Base-by-base conservation (phyloP, 352 stramenopile genomes). In the Thraustotheca clavata region DNA sequence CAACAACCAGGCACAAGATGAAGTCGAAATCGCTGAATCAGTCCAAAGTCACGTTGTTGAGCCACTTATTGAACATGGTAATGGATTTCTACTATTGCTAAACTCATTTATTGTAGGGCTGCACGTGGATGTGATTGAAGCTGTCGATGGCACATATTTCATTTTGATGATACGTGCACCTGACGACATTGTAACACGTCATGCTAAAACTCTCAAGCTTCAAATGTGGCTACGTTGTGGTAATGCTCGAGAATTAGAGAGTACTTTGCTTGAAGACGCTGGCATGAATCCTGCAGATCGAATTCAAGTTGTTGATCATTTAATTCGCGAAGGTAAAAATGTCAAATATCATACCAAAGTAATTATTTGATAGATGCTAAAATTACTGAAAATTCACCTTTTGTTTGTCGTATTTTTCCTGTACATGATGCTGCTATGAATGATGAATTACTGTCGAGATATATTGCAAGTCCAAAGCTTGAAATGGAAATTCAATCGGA, bases 271-370 rank as follows among this genome's bases (percentile, higher is more conserved):
- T 12, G 75, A 73, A 40, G 75, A 80, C 33, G 73, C 76, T 2
- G 79, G 85, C 46, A 75, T 86, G n/a, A 87, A 78, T 3, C 80
- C 80, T 0, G 83, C 83, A 1, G 79, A 92, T 35, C 79, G 83
- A 14, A 88, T 90, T 52, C 77, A 92, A 55, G 80, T 92, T 57
- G 85, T 92, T 33, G 80, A 92, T 65, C 80, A 90, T 60, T 86
- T 90, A 63, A 86, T 92, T 46, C 71, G 83, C 57, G 83, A 88
- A 66, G 80, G 46, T 65, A 31, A 34, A 7, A 20, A 34, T n/a
- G 54, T n/a, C 31, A 39, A 48, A 39, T 20, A 9, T 52, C 11
- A 14, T 31, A 20, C 43, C 3, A 9, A 18, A 14, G 2, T 24
- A 24, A 43, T 43, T 43, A 24, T n/a, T 24, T 47, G 24, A 31